Evolutionary conservation across 2,329 filamentous ascomycete species (phyloP).

Genomic region (Ascochyta pisi): DNA sequence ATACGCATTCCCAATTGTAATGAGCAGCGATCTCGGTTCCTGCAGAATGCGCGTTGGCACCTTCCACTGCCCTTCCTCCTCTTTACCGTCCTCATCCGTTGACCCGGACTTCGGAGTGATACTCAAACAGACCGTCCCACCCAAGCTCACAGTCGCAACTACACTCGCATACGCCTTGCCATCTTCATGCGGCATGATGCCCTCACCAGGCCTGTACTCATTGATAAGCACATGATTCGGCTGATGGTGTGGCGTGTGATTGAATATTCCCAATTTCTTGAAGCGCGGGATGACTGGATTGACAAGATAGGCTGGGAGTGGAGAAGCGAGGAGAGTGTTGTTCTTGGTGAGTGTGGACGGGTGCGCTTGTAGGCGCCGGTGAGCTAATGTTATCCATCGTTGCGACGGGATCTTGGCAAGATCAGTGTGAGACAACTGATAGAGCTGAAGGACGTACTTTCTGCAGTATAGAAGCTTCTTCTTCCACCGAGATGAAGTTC

Average conservation of each 20-base stretch:
- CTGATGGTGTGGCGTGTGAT: conserved; percentile 71
- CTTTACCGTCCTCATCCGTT: not conserved
- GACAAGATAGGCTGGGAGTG: conserved; percentile 77
- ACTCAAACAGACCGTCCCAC: conserved; percentile 77
- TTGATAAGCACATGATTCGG: conserved; percentile 96
- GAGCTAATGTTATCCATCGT: conserved; percentile 86
- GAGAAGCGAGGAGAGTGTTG: conserved; percentile 74
- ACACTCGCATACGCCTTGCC: conserved; percentile 85
- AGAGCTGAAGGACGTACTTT: conserved; percentile 61
- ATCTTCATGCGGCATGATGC: conserved; percentile 98
- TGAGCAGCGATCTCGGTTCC: conserved; percentile 79
- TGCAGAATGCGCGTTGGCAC: conserved; percentile 69
- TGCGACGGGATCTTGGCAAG: conserved; percentile 52
- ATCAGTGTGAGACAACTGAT: not conserved
- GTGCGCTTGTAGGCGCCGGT: conserved; percentile 88
- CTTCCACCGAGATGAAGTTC: conserved; percentile 78
- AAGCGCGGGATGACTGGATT: conserved; percentile 71
- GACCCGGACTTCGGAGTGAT: conserved; percentile 59
- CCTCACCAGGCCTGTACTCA: conserved; percentile 84
- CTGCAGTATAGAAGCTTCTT: conserved; percentile 73
- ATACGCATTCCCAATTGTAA: conserved; percentile 74
- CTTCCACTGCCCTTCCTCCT: not conserved
- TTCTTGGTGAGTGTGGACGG: conserved; percentile 78
- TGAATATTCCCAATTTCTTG: conserved; percentile 58
- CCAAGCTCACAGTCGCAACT: conserved; percentile 89